Conservation (phyloP, 352 stramenopile species). For the Phytopythium ostracodes region DNA sequence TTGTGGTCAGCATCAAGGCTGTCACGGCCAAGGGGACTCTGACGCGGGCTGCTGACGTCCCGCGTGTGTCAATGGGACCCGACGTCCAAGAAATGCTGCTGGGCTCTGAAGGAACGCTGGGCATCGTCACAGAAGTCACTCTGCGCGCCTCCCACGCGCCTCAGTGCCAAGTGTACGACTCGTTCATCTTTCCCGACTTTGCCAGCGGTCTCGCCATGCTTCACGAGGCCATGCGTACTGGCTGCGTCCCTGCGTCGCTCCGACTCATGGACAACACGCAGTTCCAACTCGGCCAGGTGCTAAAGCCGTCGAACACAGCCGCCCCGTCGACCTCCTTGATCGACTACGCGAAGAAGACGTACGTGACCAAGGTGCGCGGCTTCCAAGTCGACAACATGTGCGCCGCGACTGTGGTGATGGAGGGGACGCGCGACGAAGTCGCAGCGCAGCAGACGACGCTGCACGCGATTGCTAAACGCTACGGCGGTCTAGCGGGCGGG, state of each 20-base stretch:
- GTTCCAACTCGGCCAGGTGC: slow-evolving; percentile 91
- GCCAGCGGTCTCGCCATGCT: slow-evolving; percentile 77
- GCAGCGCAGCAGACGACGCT: slow-evolving; percentile 47
- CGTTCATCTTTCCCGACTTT: slow-evolving; percentile 87
- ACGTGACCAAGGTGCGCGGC: slow-evolving; percentile 71
- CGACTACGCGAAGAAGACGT: slow-evolving; percentile 82
- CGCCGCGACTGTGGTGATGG: slow-evolving; percentile 85
- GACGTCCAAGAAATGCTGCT: slow-evolving; percentile 86
- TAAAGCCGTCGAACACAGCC: slow-evolving; percentile 60
- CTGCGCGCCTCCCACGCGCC: slow-evolving; percentile 88
- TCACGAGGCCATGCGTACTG: slow-evolving; percentile 65
- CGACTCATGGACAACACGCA: slow-evolving; percentile 94
- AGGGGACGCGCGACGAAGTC: slow-evolving; percentile 60
- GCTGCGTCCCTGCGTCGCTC: slow-evolving; percentile 82
- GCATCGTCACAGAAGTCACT: slow-evolving; percentile 92
- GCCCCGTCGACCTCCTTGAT: slow-evolving; percentile 52
- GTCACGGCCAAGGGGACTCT: slow-evolving; percentile 68
- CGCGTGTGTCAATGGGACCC: slow-evolving; percentile 84
- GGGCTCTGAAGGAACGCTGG: slow-evolving; percentile 94
- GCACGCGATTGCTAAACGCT: slow-evolving; percentile 59
- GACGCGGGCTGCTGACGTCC: slow-evolving; percentile 40
- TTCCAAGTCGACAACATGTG: slow-evolving; percentile 79
- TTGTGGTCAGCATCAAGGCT: slow-evolving; percentile 83
- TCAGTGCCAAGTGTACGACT: slow-evolving; percentile 83
- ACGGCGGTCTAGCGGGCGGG: slow-evolving; percentile 83